Percentiles rank a stretch among this genome's conserved stretches.
phyloP scores from a whole-genome alignment of 306 rosid species.

The Sicyos baderoa region DNA sequence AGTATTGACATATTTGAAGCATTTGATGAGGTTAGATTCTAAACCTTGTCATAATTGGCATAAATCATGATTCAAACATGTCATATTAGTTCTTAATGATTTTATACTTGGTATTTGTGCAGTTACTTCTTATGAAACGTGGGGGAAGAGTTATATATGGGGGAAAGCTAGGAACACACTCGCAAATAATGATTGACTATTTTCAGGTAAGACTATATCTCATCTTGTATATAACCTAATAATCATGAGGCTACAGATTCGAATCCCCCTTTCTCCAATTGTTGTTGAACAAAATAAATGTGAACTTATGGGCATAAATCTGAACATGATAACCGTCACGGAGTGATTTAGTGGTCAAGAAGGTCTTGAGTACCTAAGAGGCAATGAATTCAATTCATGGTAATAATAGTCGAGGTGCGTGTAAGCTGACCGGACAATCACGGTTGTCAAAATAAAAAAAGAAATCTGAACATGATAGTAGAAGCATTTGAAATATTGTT shows the following conservation, averaged over 20 bases:
- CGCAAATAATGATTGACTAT: slow-evolving; percentile 62
- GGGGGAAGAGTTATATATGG: slow-evolving; percentile 81
- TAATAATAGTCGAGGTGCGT: no score
- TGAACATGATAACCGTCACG: no score
- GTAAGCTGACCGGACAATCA: no score
- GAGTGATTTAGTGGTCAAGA: no score
- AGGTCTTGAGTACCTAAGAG: no score
- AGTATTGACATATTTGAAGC: slow-evolving; percentile 89
- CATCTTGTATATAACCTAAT: background rate
- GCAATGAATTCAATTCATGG: no score
- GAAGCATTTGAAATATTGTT: background rate
- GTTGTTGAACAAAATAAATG: no score
- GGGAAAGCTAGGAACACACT: slow-evolving; percentile 67
- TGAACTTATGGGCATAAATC: no score
- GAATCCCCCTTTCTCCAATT: no score
- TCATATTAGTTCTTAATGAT: background rate
- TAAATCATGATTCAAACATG: background rate
- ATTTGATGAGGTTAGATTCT: slow-evolving; percentile 58
- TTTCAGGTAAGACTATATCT: slow-evolving; percentile 50
- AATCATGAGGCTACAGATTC: no score
- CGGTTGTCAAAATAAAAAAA: no score
- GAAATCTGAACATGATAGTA: background rate
- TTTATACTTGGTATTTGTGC: slow-evolving; percentile 19
- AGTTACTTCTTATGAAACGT: slow-evolving; percentile 91
- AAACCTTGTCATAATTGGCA: background rate